phyloP scores from a whole-genome alignment of 73 alveolate species.

The Stentor roeselii region DNA sequence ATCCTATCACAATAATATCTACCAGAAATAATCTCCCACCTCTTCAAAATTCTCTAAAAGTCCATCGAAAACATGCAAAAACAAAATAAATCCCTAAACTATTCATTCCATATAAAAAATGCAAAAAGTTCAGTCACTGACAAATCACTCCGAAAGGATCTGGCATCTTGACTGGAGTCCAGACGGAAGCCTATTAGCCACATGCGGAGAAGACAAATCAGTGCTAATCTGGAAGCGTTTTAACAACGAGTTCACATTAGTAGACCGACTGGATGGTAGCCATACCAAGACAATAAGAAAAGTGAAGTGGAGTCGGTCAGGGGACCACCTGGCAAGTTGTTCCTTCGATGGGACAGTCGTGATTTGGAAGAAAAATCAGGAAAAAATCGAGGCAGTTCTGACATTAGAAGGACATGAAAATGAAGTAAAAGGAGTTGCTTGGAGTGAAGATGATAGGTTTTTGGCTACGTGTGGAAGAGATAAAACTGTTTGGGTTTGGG shows the following conservation, averaged over 20 bases:
- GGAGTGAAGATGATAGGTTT: slow-evolving; percentile 82
- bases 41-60: too few species aligned
- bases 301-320: slow-evolving; percentile 84
- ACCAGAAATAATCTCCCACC: too few species aligned
- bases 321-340: slow-evolving; percentile 81
- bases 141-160: slow-evolving; percentile 73
- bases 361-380: slow-evolving; percentile 72
- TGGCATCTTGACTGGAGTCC: slow-evolving; percentile 92
- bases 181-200: slow-evolving; percentile 60
- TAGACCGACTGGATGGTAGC: slow-evolving; percentile 60
- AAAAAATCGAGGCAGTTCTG: slow-evolving; percentile 64
- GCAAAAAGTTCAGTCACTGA: not conserved
- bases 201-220: slow-evolving; percentile 82
- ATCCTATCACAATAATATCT: too few species aligned
- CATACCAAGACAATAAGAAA: slow-evolving; percentile 90
- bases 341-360: slow-evolving; percentile 88
- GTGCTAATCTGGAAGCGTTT: slow-evolving; percentile 66
- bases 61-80: too few species aligned
- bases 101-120: not conserved
- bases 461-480: slow-evolving; percentile 94
- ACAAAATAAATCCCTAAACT: too few species aligned
- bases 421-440: slow-evolving; percentile 93
- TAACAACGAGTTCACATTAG: slow-evolving; percentile 17
- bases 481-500: slow-evolving; percentile 96
- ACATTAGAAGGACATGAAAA: slow-evolving; percentile 92